Evolutionary conservation across 306 rosid species (phyloP).

Genomic region (peach (Prunus persica)): Prunus_persica_NCBIv2 NC_034009.1:30228501-30229000

Average conservation of each 20-base stretch:
- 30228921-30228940: neutral
- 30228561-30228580: neutral
- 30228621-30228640: neutral
- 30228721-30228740: conserved; percentile 29
- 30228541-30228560: conserved; percentile 15
- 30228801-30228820: neutral
- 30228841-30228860: neutral
- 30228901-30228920: too few relatives aligned
- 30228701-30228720: neutral
- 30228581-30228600: neutral
- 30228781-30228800: neutral
- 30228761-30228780: neutral
- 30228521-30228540: conserved; percentile 70
- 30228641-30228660: too few relatives aligned
- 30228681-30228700: too few relatives aligned
- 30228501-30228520: conserved; percentile 33
- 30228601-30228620: neutral
- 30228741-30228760: conserved; percentile 30
- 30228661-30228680: too few relatives aligned
- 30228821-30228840: neutral
- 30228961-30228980: neutral
- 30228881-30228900: neutral
- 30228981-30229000: neutral
- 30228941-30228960: neutral
- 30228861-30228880: neutral